phyloP scores from a whole-genome alignment of 192 early-diverging fungal species.

The Entophlyctis helioformis region DNA sequence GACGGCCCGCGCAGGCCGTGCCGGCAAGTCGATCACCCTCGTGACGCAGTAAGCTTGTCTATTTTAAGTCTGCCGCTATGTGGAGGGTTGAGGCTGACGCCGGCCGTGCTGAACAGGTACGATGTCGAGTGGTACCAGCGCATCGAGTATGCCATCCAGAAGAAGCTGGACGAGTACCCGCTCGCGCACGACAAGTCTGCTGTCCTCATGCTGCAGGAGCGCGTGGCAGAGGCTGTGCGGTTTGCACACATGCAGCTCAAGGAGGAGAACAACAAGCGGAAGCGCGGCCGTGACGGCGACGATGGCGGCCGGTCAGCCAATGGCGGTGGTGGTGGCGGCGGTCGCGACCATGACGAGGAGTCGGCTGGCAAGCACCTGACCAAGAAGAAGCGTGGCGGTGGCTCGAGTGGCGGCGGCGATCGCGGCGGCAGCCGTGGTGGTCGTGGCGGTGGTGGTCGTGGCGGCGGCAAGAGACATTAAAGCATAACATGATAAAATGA shows the following conservation, averaged over 20 bases:
- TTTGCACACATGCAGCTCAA: conserved; percentile 79
- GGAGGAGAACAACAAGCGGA: conserved; percentile 43
- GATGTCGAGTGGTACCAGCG: conserved; percentile 91
- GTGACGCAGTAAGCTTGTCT: conserved; percentile 44
- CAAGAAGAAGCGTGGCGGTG: conserved; percentile 19
- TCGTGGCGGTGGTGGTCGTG: too few relatives aligned
- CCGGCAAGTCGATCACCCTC: conserved; percentile 77
- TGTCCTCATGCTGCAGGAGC: conserved; percentile 84
- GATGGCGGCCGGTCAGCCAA: not conserved
- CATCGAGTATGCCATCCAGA: conserved; percentile 81
- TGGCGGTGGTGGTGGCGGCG: not conserved
- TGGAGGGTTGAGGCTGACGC: too few relatives aligned
- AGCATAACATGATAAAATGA: too few relatives aligned
- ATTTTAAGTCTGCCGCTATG: too few relatives aligned
- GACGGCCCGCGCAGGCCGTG: conserved; percentile 87
- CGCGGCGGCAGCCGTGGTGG: too few relatives aligned
- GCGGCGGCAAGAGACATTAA: too few relatives aligned
- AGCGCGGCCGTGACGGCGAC: conserved; percentile 7
- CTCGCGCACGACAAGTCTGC: conserved; percentile 59
- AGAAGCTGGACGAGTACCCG: conserved; percentile 78
- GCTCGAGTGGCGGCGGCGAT: too few relatives aligned
- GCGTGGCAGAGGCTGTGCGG: conserved; percentile 81
- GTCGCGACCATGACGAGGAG: conserved; percentile 12
- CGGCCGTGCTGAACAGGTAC: conserved; percentile 54
- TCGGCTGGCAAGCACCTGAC: conserved; percentile 6